Conservation (phyloP, 805 yeast species). For the Suhomyces canberraensis region DNA sequence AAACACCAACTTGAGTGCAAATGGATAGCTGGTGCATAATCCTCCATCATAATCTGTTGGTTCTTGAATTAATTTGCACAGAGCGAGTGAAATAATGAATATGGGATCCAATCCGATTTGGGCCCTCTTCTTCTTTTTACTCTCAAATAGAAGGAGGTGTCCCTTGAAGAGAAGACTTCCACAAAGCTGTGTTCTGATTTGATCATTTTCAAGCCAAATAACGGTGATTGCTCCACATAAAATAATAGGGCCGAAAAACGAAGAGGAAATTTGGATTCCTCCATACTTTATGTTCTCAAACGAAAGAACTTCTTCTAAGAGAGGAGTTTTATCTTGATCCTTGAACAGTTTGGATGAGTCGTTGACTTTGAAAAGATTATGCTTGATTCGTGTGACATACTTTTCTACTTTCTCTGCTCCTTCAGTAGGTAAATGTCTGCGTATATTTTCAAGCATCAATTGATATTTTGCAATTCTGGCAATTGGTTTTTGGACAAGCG, state of each 20-base stretch:
- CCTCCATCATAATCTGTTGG: conserved; percentile 24
- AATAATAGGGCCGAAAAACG: conserved; percentile 46
- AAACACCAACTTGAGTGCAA: conserved; percentile 43
- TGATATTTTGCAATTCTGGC: conserved; percentile 49
- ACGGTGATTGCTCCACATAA: conserved; percentile 42
- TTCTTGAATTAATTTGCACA: conserved; percentile 25
- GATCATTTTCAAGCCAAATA: conserved; percentile 34
- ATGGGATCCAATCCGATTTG: conserved; percentile 25
- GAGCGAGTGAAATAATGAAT: conserved; percentile 49
- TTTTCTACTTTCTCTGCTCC: too few relatives aligned
- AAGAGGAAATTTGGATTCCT: conserved; percentile 25
- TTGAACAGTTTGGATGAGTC: too few relatives aligned
- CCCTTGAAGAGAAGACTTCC: conserved; percentile 49
- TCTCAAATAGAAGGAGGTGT: conserved; percentile 41
- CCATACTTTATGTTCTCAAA: too few relatives aligned
- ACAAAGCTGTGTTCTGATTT: conserved; percentile 14
- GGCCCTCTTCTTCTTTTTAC: conserved; percentile 17
- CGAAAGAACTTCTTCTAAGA: too few relatives aligned
- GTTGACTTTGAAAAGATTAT: too few relatives aligned
- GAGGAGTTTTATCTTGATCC: too few relatives aligned
- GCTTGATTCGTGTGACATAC: too few relatives aligned
- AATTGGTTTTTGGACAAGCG: conserved; percentile 54
- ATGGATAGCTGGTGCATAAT: conserved; percentile 26
- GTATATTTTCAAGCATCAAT: conserved; percentile 38
- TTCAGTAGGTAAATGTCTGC: neutral